Evolutionary conservation across 805 yeast genomes (phyloP), one percentile per base, ranked within the genome.

Genomic region (Yamadazyma insecticola): DNA sequence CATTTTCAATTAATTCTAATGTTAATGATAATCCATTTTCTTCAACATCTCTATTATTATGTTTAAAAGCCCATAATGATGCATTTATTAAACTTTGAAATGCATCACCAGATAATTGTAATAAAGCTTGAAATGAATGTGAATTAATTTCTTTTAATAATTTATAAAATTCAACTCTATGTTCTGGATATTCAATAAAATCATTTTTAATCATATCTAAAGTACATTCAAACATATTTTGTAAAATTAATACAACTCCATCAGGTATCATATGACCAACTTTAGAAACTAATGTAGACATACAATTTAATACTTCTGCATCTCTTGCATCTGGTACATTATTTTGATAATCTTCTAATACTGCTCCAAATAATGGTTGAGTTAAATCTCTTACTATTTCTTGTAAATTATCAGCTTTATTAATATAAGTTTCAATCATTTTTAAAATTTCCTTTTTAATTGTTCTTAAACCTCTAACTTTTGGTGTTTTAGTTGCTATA

Each of bases 1-100:
- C 89, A 55, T 92, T 92, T 45, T 76, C 78, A 37, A 90, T 70
- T 40, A 92, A 68, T 51, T 90, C 97, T 35, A 82, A 70, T 20
- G 92, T 85, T 42, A 92, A 71, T 23, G 81, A 75, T 46, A 92
- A 73, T 16, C 98, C 99, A 33, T 81, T 81, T 41, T 82, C 89
- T 59, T 92, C 98, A 34, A 92, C 97, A 34, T 90, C 97, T 57
- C 97, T 78, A 60, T 92, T 89, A 51, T 89, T 92, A 58, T 92
- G 99, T 61, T 92, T 90, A 58, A 92, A 85, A 0, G 97, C 97
- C 99, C 99, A 92, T 50, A 92, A 69, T 27, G 95, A 89, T 2
- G 97, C 95, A 60, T 88, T 90, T 38, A 92, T 78, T 35, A 92
- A 81, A 37, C 87, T 74, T 52, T 84, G 88, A 72, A 92, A 90